A percentile compares a stretch with the other conserved stretches of the same genome.
Evolutionary conservation across 2,329 filamentous ascomycete species (phyloP).

Genomic region (Neonectria coccinea): DNA sequence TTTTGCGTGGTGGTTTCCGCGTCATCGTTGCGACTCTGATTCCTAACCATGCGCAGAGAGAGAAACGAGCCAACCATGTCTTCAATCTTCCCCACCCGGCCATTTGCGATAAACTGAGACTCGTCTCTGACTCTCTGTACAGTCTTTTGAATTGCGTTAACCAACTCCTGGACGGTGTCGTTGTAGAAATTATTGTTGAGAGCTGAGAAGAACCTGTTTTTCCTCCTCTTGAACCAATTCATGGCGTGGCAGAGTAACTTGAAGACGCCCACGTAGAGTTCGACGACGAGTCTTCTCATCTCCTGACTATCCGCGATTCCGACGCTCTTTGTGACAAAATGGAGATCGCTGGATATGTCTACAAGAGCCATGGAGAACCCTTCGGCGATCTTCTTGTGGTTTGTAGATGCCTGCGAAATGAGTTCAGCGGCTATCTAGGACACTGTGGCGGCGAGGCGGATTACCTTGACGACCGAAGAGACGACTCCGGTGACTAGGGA

Average conservation of each 20-base stretch:
- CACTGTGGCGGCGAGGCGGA: not conserved
- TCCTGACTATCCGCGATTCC: conserved; percentile 1
- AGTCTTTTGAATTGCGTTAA: not conserved
- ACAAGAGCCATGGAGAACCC: conserved; percentile 1
- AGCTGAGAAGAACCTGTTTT: not conserved
- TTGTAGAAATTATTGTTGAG: conserved; percentile 8
- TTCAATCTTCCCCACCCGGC: not conserved
- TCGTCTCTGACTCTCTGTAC: not conserved
- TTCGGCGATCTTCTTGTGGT: conserved; percentile 8
- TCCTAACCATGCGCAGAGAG: not conserved
- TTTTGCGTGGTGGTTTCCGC: not conserved
- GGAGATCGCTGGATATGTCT: not conserved
- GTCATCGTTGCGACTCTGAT: not conserved
- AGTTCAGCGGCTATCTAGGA: no score
- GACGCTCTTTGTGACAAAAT: conserved; percentile 1
- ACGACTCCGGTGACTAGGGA: not conserved
- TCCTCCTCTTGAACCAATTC: conserved; percentile 7
- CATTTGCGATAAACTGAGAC: not conserved
- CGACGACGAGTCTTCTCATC: conserved; percentile 2
- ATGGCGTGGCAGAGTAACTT: conserved; percentile 4
- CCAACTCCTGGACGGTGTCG: not conserved
- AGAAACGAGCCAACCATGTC: not conserved
- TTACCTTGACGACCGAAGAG: conserved; percentile 6
- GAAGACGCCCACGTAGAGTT: conserved; percentile 4
- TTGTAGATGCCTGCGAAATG: not conserved